These are phyloP conservation scores for Bjerkandera adusta DNA, from an alignment of 1,284 basidiomycete species.

Conservation along the genomic window DNA sequence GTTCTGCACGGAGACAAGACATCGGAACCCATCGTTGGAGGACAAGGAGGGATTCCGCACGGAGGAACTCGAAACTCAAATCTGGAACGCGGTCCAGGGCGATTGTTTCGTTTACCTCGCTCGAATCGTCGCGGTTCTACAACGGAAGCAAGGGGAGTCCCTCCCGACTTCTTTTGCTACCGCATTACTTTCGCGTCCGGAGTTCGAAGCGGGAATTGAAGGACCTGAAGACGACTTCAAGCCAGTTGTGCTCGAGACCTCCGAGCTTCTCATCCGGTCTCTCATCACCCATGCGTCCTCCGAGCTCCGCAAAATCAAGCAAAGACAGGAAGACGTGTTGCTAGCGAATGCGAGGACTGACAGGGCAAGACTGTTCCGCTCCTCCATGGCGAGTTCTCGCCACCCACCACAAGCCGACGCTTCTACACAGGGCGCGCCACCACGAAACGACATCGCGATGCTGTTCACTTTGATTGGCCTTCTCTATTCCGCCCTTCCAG, in stretches of 20 bases:
- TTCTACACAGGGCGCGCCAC: constrained; percentile 34
- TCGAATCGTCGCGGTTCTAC: constrained; percentile 50
- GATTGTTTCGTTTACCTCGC: constrained; percentile 82
- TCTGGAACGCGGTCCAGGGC: constrained; percentile 79
- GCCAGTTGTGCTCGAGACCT: constrained; percentile 58
- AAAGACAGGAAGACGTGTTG: constrained; percentile 84
- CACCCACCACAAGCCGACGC: constrained; percentile 34
- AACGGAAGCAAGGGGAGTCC: constrained; percentile 40
- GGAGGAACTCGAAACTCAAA: constrained; percentile 77
- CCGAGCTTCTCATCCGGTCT: constrained; percentile 73
- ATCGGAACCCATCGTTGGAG: constrained; percentile 66
- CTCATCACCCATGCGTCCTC: constrained; percentile 80
- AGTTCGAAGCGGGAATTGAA: constrained; percentile 58
- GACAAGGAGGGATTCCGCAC: constrained; percentile 67
- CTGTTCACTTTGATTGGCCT: constrained; percentile 83
- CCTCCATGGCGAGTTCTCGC: constrained; percentile 34
- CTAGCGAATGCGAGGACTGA: constrained; percentile 62
- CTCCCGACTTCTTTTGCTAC: constrained; percentile 47
- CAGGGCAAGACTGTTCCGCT: constrained; percentile 49
- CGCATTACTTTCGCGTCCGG: constrained; percentile 34
- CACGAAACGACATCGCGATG: constrained; percentile 82
- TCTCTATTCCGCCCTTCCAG: constrained; percentile 72
- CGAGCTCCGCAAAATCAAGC: constrained; percentile 89
- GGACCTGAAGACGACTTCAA: constrained; percentile 65
- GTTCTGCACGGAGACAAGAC: constrained; percentile 74